Evolutionary conservation across 768 basidiomycete genomes (phyloP).

Genomic region (Cubamyces sp.): DNA sequence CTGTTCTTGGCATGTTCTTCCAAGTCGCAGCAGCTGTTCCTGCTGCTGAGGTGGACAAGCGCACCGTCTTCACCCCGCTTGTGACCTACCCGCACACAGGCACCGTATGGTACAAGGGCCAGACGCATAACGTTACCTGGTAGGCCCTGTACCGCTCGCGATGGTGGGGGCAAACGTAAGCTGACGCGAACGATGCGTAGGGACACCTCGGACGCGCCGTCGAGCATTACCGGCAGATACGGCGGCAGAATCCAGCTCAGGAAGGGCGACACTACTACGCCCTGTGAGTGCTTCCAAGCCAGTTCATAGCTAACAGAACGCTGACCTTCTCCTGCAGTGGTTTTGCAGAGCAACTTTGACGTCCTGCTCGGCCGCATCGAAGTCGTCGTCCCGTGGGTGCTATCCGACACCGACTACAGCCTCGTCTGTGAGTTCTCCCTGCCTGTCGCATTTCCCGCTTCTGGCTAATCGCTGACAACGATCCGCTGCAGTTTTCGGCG

Average conservation of each 20-base stretch:
- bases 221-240: conserved; percentile 42
- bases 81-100: conserved; percentile 22
- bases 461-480: too few relatives aligned
- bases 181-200: not conserved
- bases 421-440: conserved; percentile 42
- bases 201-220: conserved; percentile 40
- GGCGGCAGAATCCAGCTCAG: conserved; percentile 18
- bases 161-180: not conserved
- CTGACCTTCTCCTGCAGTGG: conserved; percentile 25
- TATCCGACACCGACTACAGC: conserved; percentile 34
- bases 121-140: conserved; percentile 24
- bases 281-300: conserved; percentile 26
- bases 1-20: too few relatives aligned
- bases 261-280: conserved; percentile 33
- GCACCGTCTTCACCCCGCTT: conserved; percentile 13
- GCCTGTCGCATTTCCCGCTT: too few relatives aligned
- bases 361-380: conserved; percentile 38
- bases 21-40: not conserved
- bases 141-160: conserved; percentile 2
- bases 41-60: conserved; percentile 24
- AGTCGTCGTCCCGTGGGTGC: conserved; percentile 40
- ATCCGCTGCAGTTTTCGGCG: conserved; percentile 45
- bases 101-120: conserved; percentile 22
- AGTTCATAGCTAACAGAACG: not conserved
- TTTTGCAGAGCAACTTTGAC: conserved; percentile 39